Base-by-base conservation (phyloP, 805 yeast genomes). In the Hanseniaspora taiwanica region DNA sequence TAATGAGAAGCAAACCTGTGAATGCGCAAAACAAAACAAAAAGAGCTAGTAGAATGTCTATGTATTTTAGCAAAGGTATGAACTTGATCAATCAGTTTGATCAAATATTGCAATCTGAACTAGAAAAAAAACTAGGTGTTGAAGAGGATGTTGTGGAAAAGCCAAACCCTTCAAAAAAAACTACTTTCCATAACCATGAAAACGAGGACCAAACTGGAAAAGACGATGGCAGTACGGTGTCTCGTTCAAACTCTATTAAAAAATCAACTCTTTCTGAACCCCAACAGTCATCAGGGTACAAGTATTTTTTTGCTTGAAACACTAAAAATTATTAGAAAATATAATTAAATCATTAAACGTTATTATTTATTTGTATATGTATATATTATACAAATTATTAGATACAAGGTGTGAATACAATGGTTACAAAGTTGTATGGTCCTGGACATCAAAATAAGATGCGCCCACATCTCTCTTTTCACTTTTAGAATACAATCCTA, bases 31-130 rank as follows among this genome's bases (percentile, higher is more conserved):
- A 36, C 24, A 36, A 16, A 21, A 27, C 9, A 7, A 20, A 20
- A 18, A 18, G 36, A 19, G 33, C 33, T 8, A 33, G 36, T 16
- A 38, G 44, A 25, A 38, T 42, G 41, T 42, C 44, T 5, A 38
- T 42, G 37, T 42, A 42, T 36, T 42, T 42, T 39, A 42, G 36
- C 27, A 42, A 42, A 16, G 38, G 40, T 13, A 40, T 42, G 8
- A 34, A 34, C 36, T 63, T 78, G 39, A 65, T 80, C 36, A 83
- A 76, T 48, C 83, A 76, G 45, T 69, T 80, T 50, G 89, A 80
- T 53, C 74, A 71, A 40, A 63, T 77, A 56, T 60, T 80, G 24
- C 83, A 75, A 51, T 71, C 67, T 42, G 86, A 79, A 53, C 63
- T 80, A 42, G 86, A 78, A 47, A 74, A 69, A 45, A 58, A 69